Conservation (phyloP, 73 alveolate species). For the Blepharisma japonicum region DNA sequence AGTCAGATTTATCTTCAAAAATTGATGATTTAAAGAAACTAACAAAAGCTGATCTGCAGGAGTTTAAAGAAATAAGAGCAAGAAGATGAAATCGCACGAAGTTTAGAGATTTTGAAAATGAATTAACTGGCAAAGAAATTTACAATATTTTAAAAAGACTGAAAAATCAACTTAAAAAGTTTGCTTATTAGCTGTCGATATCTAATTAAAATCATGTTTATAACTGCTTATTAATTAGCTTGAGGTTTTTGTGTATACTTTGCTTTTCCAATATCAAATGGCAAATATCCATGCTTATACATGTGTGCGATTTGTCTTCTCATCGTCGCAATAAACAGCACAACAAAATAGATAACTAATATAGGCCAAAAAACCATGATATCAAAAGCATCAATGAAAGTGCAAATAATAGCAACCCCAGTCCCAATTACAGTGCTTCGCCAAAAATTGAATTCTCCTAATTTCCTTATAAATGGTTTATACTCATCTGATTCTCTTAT, state of each 20-base stretch:
- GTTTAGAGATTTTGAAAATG: too few species aligned
- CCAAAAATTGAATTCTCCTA: constrained; percentile 51
- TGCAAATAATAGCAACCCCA: constrained; percentile 21
- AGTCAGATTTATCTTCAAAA: too few species aligned
- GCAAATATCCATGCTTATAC: constrained; percentile 28
- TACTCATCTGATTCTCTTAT: constrained; percentile 41
- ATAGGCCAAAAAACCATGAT: constrained; percentile 53
- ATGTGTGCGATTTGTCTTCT: constrained; percentile 36
- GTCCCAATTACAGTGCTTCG: constrained; percentile 3
- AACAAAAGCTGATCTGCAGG: too few species aligned
- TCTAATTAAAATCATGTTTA: too few species aligned
- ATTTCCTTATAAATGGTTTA: constrained; percentile 39
- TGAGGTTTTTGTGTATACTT: not conserved
- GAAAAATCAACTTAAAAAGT: too few species aligned
- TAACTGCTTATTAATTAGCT: too few species aligned
- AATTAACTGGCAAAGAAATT: too few species aligned
- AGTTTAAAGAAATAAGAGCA: too few species aligned
- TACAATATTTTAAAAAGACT: too few species aligned
- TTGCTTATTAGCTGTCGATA: too few species aligned
- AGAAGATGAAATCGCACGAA: too few species aligned
- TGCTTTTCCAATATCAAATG: constrained; percentile 30
- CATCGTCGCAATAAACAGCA: constrained; percentile 12
- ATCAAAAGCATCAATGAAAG: constrained; percentile 45
- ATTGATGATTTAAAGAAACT: too few species aligned
- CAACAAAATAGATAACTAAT: constrained; percentile 36